Conservation (phyloP, 164 flowering plant species). For the Vitis rupestris region DNA sequence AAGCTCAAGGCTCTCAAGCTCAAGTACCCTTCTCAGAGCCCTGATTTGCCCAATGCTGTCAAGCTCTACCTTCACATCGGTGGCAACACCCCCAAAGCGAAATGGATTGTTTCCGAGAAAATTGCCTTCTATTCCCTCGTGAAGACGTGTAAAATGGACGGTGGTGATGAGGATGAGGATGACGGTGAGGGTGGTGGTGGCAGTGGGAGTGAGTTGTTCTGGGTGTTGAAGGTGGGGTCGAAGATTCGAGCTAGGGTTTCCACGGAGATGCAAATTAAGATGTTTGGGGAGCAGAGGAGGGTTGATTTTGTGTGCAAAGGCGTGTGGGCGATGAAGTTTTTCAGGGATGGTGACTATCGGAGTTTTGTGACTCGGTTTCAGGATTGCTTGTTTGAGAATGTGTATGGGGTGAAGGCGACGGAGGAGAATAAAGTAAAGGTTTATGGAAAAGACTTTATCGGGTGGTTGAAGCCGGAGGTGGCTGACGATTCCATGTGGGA, state of each 20-base stretch:
- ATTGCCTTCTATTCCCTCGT: conserved; percentile 29
- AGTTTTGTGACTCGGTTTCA: conserved; percentile 40
- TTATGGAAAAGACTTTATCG: conserved; percentile 51
- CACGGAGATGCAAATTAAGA: conserved; percentile 63
- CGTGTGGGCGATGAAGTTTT: conserved; percentile 62
- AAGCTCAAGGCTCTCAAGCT: conserved; percentile 35
- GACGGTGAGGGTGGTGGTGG: conserved; percentile 16
- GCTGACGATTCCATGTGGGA: conserved; percentile 59
- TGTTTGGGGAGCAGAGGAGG: conserved; percentile 62
- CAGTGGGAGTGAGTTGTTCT: conserved; percentile 15
- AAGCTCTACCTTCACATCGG: conserved; percentile 60
- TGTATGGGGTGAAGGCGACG: conserved; percentile 33
- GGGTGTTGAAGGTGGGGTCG: conserved; percentile 57
- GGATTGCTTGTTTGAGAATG: conserved; percentile 48
- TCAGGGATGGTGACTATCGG: conserved; percentile 34
- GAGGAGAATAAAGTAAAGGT: conserved; percentile 47
- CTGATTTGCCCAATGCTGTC: conserved; percentile 27
- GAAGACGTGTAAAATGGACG: conserved; percentile 17
- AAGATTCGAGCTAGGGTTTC: conserved; percentile 62
- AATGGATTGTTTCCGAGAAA: conserved; percentile 58
- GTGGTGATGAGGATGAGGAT: conserved; percentile 23
- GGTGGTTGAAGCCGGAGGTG: conserved; percentile 48
- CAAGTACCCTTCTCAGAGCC: conserved; percentile 26
- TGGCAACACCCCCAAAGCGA: conserved; percentile 60
- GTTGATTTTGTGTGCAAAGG: conserved; percentile 63